phyloP scores from a whole-genome alignment of 2,329 filamentous ascomycete species.

The Pochonia chlamydosporia region DNA sequence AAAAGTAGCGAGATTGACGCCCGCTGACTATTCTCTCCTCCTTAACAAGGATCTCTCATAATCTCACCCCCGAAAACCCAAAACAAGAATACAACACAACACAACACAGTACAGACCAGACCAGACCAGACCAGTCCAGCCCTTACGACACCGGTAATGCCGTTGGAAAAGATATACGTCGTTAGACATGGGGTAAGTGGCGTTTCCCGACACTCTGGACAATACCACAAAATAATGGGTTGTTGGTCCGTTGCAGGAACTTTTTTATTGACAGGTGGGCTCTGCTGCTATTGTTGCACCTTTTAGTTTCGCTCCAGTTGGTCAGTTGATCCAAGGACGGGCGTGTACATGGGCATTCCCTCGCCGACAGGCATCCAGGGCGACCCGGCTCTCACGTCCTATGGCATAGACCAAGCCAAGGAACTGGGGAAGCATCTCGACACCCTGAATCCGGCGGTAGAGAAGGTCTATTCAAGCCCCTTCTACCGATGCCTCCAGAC shows the following conservation, averaged over 20 bases:
- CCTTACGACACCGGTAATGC: constrained; percentile 50
- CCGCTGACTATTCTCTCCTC: background rate
- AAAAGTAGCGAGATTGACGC: background rate
- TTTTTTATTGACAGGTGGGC: constrained; percentile 10
- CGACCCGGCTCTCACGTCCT: constrained; percentile 80
- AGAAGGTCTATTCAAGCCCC: constrained; percentile 75
- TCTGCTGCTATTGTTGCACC: constrained; percentile 10
- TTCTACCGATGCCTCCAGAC: constrained; percentile 89
- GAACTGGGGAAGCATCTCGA: constrained; percentile 66
- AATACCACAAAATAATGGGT: constrained; percentile 8
- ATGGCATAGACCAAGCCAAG: constrained; percentile 77
- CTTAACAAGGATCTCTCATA: background rate
- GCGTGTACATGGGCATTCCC: constrained; percentile 67
- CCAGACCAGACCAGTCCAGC: background rate
- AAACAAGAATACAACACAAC: no score
- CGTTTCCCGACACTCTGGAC: constrained; percentile 5
- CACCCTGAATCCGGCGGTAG: constrained; percentile 59
- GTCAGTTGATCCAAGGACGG: constrained; percentile 75
- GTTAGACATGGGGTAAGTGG: constrained; percentile 66
- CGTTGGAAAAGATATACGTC: constrained; percentile 67
- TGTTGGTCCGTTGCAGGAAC: constrained; percentile 3
- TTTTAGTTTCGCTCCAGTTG: constrained; percentile 85
- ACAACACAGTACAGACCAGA: no score
- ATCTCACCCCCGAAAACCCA: no score
- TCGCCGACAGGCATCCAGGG: constrained; percentile 84